These are phyloP conservation scores for Aspergillus aculeatus DNA, from an alignment of 2,329 filamentous ascomycete genomes.

Conservation along the genomic window DNA sequence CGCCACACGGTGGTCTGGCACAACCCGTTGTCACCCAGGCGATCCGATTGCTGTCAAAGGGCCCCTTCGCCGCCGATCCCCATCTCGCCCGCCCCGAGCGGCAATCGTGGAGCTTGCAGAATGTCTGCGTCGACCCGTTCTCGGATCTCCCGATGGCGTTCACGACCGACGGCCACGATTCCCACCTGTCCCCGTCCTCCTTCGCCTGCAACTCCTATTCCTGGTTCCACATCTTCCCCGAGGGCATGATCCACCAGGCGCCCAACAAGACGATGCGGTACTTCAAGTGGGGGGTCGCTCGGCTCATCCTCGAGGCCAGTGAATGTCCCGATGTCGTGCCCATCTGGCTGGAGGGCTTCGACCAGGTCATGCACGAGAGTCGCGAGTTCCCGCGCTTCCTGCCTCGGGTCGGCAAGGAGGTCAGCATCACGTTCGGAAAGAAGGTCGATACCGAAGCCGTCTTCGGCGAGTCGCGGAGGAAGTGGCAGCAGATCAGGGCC, in stretches of 20 bases:
- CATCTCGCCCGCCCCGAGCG: slow-evolving; percentile 38
- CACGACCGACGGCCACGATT: slow-evolving; percentile 40
- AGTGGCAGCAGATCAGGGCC: slow-evolving; percentile 69
- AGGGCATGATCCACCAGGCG: slow-evolving; percentile 90
- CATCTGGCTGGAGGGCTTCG: slow-evolving; percentile 90
- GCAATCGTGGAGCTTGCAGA: slow-evolving; percentile 40
- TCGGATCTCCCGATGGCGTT: slow-evolving; percentile 45
- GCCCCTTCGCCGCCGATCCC: slow-evolving; percentile 55
- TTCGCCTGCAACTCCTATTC: slow-evolving; percentile 68
- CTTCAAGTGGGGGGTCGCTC: slow-evolving; percentile 96
- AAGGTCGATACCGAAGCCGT: slow-evolving; percentile 68
- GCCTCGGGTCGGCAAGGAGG: slow-evolving; percentile 71
- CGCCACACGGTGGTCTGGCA: slow-evolving; percentile 76
- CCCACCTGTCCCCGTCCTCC: slow-evolving; percentile 68
- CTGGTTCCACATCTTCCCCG: slow-evolving; percentile 96
- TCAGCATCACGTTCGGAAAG: slow-evolving; percentile 57
- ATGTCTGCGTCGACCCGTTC: slow-evolving; percentile 49
- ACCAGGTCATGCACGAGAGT: slow-evolving; percentile 83
- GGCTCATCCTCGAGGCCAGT: slow-evolving; percentile 85
- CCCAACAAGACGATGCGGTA: slow-evolving; percentile 78
- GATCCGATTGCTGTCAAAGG: slow-evolving; percentile 74
- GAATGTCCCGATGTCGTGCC: slow-evolving; percentile 86
- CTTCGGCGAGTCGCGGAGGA: slow-evolving; percentile 73
- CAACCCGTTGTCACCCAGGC: slow-evolving; percentile 86
- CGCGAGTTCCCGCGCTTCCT: slow-evolving; percentile 76